Evolutionary conservation across 1,284 basidiomycete genomes (phyloP), one percentile per base, ranked within the genome.

Genomic region (Heterobasidion irregulare): DNA sequence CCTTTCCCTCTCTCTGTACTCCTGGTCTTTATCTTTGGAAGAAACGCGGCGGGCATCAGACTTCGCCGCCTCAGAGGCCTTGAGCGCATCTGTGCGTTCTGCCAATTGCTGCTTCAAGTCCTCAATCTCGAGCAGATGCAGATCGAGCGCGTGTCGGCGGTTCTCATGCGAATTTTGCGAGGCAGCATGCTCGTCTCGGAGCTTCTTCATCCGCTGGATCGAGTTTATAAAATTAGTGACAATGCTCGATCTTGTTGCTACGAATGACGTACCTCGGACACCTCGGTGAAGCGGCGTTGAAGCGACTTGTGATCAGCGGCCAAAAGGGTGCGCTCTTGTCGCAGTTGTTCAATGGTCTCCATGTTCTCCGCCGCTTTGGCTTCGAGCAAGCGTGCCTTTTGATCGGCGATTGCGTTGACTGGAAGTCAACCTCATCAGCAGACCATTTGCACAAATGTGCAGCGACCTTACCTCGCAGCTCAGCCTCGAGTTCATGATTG

Each of bases 101-200:
- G 82, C 75, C 19, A 91, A 74, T 1, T 83, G 80, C 2, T 72
- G 74, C 16, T 80, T 79, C 10, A 91, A 79, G 41, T 89, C 85
- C 12, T 87, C 83, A 52, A 92, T 84, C 67, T 92, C 89, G 15
- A 75, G 71, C 12, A 82, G 74, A 53, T 83, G 80, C 13, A 84
- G 70, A 63, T 91, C 86, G 35, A 92, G 79, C 57, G 87, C 80
- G 58, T 86, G 82, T 1, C 85, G 81, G 38, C 83, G 79, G 53
- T 78, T 75, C 57, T 89, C 84, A 62, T 90, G 89, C 13, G 83
- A 77, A n/a, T 72, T 76, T 49, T 87, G 83, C 26, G 82, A 81
- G 0, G 74, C 67, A 10, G 77, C 71, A 58, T 84, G 79, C 56
- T 85, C 77, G 51, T 78, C 73, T 32, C 83, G 80, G 34, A 90